These are phyloP conservation scores for Neurospora sp. DNA, from an alignment of 495 filamentous ascomycete genomes.

Conservation along the genomic window DNA sequence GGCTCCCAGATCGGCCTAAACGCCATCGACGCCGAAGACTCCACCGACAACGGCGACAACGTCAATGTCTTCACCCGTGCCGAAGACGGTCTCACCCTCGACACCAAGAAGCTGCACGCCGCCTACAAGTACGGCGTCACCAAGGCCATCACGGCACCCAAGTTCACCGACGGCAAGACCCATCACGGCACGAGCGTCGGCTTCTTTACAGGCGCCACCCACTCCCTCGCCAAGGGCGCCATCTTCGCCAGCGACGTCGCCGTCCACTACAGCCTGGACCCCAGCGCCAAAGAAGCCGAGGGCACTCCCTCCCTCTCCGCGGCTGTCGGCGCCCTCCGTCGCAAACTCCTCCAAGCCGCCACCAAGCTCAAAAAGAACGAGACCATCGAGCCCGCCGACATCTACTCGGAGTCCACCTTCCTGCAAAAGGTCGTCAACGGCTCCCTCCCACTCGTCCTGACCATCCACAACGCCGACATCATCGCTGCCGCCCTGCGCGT, in stretches of 20 bases:
- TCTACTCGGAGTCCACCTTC: slow-evolving; percentile 29
- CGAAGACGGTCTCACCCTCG: slow-evolving; percentile 35
- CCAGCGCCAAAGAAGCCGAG: slow-evolving; percentile 22
- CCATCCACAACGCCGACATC: slow-evolving; percentile 34
- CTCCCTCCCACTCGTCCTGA: slow-evolving; percentile 28
- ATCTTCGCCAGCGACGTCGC: slow-evolving; percentile 33
- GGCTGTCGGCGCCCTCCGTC: slow-evolving; percentile 27
- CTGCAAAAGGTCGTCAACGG: slow-evolving; percentile 31
- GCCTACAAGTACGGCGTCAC: slow-evolving; percentile 37
- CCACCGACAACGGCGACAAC: slow-evolving; percentile 37
- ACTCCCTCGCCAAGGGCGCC: slow-evolving; percentile 20
- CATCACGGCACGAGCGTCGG: slow-evolving; percentile 39
- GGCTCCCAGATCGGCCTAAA: slow-evolving; percentile 43
- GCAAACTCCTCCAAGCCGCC: slow-evolving; percentile 32
- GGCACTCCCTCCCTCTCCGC: slow-evolving; percentile 28
- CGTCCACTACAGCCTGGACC: slow-evolving; percentile 35
- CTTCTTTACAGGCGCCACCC: slow-evolving; percentile 31
- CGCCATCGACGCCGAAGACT: slow-evolving; percentile 43
- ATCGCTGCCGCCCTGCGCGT: slow-evolving; percentile 33
- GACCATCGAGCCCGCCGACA: slow-evolving; percentile 13
- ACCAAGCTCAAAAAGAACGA: slow-evolving; percentile 13
- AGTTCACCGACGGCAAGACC: slow-evolving; percentile 19
- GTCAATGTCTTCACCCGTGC: slow-evolving; percentile 31
- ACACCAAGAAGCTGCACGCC: slow-evolving; percentile 33
- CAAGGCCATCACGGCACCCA: slow-evolving; percentile 35